Conservation (phyloP, 2,329 filamentous ascomycete species). For the Lachnellula cervina region DNA sequence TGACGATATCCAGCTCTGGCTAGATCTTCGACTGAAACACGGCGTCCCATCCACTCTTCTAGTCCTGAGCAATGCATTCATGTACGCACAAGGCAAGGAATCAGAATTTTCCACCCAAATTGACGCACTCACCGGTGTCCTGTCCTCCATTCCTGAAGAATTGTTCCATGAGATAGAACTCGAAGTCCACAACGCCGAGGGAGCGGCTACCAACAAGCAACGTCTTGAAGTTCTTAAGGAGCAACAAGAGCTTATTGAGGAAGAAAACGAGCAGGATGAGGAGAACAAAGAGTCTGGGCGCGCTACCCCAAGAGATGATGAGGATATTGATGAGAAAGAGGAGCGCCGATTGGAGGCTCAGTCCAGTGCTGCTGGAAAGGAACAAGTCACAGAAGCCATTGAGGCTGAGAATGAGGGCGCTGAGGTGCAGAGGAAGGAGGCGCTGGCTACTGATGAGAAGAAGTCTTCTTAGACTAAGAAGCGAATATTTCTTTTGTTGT, state of each 20-base stretch:
- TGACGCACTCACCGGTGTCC: constrained; percentile 83
- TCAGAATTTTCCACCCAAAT: constrained; percentile 83
- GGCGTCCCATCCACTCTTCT: constrained; percentile 94
- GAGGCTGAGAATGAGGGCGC: constrained; percentile 50
- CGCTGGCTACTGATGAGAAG: constrained; percentile 17
- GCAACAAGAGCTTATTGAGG: constrained; percentile 95
- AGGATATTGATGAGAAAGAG: constrained; percentile 94
- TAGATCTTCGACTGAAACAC: constrained; percentile 87
- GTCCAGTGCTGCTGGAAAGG: constrained; percentile 40
- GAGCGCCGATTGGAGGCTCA: constrained; percentile 56
- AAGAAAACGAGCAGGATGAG: constrained; percentile 90
- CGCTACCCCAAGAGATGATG: constrained; percentile 74
- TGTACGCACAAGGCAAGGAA: constrained; percentile 84
- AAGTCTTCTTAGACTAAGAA: not conserved
- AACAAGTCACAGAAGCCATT: constrained; percentile 48
- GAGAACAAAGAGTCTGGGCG: constrained; percentile 71
- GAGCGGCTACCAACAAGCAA: constrained; percentile 97
- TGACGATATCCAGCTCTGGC: constrained; percentile 87
- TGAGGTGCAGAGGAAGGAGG: constrained; percentile 40
- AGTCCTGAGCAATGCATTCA: constrained; percentile 94
- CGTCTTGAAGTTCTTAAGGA: constrained; percentile 96
- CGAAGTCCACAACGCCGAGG: constrained; percentile 94
- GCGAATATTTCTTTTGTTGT: not conserved
- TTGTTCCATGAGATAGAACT: constrained; percentile 99
- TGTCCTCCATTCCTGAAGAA: constrained; percentile 94